These are phyloP conservation scores for Termitomyces sp. DNA, from an alignment of 768 basidiomycete genomes.

Conservation along the genomic window DNA sequence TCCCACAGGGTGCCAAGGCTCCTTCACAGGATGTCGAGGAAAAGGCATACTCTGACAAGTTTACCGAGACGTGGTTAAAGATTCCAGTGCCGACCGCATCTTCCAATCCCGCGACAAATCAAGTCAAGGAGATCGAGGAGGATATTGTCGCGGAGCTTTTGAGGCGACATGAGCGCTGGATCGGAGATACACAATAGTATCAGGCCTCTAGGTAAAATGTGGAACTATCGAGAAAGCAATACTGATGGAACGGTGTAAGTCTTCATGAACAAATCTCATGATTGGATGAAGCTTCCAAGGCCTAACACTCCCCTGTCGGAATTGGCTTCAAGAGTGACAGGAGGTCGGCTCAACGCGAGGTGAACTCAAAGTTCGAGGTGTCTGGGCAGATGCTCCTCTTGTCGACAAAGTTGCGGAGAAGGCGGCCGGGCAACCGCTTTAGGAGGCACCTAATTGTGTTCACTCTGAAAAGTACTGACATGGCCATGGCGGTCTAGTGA, in stretches of 20 bases:
- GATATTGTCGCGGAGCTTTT: conserved; percentile 80
- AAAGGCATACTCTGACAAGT: conserved; percentile 19
- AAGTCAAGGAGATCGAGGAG: conserved; percentile 85
- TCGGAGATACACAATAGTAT: conserved; percentile 23
- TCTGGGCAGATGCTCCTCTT: conserved; percentile 69
- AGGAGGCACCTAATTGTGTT: too few relatives aligned
- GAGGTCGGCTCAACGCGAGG: conserved; percentile 49
- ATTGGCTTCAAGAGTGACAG: conserved; percentile 81
- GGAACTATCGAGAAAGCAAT: not conserved
- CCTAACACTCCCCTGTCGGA: too few relatives aligned
- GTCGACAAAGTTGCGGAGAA: conserved; percentile 59
- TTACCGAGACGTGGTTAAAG: conserved; percentile 60
- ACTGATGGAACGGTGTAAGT: too few relatives aligned
- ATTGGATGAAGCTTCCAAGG: too few relatives aligned
- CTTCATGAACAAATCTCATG: too few relatives aligned
- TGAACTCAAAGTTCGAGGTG: conserved; percentile 62
- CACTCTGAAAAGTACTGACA: too few relatives aligned
- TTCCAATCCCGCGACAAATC: conserved; percentile 25
- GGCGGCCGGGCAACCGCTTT: conserved; percentile 49
- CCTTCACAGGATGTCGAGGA: conserved; percentile 3
- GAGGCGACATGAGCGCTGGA: conserved; percentile 71
- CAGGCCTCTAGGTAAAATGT: not conserved
- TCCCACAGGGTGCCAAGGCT: conserved; percentile 12
- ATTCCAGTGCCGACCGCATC: conserved; percentile 41
- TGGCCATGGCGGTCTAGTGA: too few relatives aligned